phyloP scores from a whole-genome alignment of 768 basidiomycete genomes.

The Serendipita sp. region DNA sequence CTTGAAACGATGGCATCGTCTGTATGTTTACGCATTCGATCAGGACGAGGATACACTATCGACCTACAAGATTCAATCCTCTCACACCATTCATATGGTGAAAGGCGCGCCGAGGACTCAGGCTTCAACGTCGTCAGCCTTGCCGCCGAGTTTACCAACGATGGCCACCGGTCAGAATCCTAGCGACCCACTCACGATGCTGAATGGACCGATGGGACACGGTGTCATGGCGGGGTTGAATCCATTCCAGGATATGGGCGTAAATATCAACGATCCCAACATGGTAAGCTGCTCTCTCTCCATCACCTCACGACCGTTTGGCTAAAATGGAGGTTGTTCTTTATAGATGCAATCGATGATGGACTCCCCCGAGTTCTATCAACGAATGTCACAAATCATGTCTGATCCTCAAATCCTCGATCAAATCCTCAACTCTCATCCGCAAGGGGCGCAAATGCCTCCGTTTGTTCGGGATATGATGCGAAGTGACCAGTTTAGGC shows the following conservation, averaged over 20 bases:
- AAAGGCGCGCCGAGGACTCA: constrained; percentile 50
- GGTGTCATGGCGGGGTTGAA: constrained; percentile 76
- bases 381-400: constrained; percentile 78
- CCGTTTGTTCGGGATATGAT: constrained; percentile 69
- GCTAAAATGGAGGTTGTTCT: background rate
- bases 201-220: constrained; percentile 63
- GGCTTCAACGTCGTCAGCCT: constrained; percentile 14
- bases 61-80: constrained; percentile 77
- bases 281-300: constrained; percentile 38
- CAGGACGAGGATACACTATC: constrained; percentile 73
- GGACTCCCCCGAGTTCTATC: constrained; percentile 66
- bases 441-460: constrained; percentile 55
- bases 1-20: no score
- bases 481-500: constrained; percentile 55
- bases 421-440: constrained; percentile 64
- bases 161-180: constrained; percentile 90
- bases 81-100: constrained; percentile 87
- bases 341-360: constrained; percentile 66
- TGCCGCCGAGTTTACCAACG: constrained; percentile 38
- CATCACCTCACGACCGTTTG: background rate
- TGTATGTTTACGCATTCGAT: background rate
- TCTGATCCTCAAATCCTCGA: constrained; percentile 80
- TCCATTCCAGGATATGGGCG: constrained; percentile 79
- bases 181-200: constrained; percentile 66
- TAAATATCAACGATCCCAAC: constrained; percentile 88